A percentile compares a stretch with the other conserved stretches of the same genome.
Evolutionary conservation across 257 asterid genomes (phyloP).

Genomic region (Lantana camara): DNA sequence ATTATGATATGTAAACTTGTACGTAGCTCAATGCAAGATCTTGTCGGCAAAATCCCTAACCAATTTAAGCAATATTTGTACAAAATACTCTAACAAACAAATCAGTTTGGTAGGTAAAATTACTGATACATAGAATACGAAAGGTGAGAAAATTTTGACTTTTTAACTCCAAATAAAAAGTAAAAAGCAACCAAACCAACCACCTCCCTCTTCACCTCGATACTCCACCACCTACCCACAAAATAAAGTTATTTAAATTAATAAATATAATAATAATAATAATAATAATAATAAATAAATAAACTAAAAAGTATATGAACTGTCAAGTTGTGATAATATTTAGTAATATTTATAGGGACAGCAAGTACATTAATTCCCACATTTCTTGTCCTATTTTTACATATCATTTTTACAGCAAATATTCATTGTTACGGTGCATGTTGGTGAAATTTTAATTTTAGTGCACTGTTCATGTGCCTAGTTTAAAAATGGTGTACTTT

Average conservation of each 20-base stretch:
- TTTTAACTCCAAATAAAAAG: slow-evolving; percentile 6
- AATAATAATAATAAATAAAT: too few relatives aligned
- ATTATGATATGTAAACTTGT: neutral
- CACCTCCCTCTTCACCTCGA: slow-evolving; percentile 19
- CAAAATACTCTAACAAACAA: too few relatives aligned
- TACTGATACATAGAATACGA: neutral
- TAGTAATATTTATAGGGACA: neutral
- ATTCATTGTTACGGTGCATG: neutral
- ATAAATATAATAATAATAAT: too few relatives aligned
- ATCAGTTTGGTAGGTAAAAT: too few relatives aligned
- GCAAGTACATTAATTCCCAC: neutral
- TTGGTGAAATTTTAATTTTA: neutral
- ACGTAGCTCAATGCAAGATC: neutral
- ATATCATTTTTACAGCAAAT: neutral
- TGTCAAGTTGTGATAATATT: neutral
- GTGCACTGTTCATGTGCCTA: neutral
- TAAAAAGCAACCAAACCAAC: slow-evolving; percentile 21
- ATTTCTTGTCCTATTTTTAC: neutral
- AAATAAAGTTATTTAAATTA: neutral
- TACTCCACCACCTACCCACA: slow-evolving; percentile 26
- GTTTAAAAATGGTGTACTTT: too few relatives aligned
- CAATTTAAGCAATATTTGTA: too few relatives aligned
- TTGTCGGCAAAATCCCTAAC: neutral
- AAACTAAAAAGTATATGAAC: neutral
- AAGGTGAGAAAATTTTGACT: neutral